A percentile compares a stretch with the other conserved stretches of the same genome.
Conservation (phyloP, 768 basidiomycete genomes). For the Amanita muscaria region DNA sequence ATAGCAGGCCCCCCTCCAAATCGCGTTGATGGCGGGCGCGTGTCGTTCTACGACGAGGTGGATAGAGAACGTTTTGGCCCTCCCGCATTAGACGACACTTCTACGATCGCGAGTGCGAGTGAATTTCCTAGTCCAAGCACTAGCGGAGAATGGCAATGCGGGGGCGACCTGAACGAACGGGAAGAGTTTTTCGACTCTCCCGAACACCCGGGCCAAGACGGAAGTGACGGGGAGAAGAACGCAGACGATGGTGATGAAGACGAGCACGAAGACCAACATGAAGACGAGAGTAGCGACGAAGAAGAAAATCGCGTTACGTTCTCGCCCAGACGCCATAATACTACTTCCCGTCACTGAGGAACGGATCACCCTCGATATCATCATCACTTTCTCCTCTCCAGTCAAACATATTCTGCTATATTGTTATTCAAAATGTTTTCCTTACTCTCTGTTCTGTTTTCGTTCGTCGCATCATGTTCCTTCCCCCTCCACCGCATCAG, state of each 20-base stretch:
- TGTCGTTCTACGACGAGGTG: slow-evolving; percentile 10
- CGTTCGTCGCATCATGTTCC: slow-evolving; percentile 5
- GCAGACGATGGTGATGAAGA: slow-evolving; percentile 12
- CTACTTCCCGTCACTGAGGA: background rate
- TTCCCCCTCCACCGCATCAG: background rate
- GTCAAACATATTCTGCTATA: too few species aligned
- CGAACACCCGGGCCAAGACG: background rate
- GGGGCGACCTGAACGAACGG: slow-evolving; percentile 8
- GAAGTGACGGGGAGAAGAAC: slow-evolving; percentile 4
- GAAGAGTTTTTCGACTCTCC: too few species aligned
- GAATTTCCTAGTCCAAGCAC: slow-evolving; percentile 1
- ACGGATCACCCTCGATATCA: background rate
- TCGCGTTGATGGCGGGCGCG: background rate
- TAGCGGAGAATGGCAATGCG: slow-evolving; percentile 5
- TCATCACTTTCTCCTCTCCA: slow-evolving; percentile 7
- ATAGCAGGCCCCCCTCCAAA: background rate
- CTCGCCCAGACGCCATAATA: slow-evolving; percentile 18
- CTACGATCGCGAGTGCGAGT: slow-evolving; percentile 43
- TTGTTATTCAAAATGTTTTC: too few species aligned
- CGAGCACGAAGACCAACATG: slow-evolving; percentile 9
- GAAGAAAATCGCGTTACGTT: slow-evolving; percentile 24
- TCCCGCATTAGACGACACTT: slow-evolving; percentile 36
- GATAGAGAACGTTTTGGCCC: slow-evolving; percentile 16
- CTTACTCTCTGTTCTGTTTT: slow-evolving; percentile 2
- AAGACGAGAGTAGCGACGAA: slow-evolving; percentile 14